phyloP scores from a whole-genome alignment of 805 yeast species.

The Novakomyces olei region DNA sequence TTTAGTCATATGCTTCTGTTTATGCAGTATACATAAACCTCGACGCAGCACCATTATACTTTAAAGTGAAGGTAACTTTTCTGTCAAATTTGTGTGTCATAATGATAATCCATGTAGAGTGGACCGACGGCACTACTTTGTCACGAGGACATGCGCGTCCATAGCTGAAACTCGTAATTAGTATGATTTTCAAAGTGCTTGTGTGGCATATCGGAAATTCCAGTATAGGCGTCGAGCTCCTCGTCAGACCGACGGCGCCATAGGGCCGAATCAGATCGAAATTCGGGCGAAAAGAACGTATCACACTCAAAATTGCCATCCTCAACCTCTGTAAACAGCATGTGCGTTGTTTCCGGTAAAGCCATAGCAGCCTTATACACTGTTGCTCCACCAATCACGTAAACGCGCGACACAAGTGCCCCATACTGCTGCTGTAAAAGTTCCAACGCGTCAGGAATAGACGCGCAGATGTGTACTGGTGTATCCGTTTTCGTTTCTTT shows the following conservation, averaged over 20 bases:
- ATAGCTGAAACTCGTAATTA: background rate
- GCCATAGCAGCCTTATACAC: constrained; percentile 39
- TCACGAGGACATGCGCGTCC: background rate
- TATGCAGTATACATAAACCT: too few species aligned
- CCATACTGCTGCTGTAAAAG: constrained; percentile 17
- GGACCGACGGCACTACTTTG: too few species aligned
- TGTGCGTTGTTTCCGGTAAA: constrained; percentile 22
- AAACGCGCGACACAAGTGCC: constrained; percentile 22
- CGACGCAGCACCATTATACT: too few species aligned
- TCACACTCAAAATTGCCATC: constrained; percentile 1
- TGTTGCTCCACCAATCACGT: constrained; percentile 84
- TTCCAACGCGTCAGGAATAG: constrained; percentile 2
- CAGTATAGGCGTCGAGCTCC: constrained; percentile 1
- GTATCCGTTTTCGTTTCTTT: background rate
- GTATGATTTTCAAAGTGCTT: background rate
- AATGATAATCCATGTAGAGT: too few species aligned
- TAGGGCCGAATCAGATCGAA: background rate
- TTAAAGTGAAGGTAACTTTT: too few species aligned
- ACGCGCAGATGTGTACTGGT: background rate
- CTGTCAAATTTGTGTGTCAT: too few species aligned
- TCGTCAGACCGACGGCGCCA: constrained; percentile 1
- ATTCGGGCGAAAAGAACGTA: constrained; percentile 1
- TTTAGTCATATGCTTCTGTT: too few species aligned
- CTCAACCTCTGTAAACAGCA: constrained; percentile 2
- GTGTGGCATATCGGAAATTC: background rate